phyloP scores from a whole-genome alignment of 129 eudicot species.

The sunflower (Helianthus annuus) region HanXRQr2.0-SUNRISE NC_035449.2:32251465-32251964 shows the following conservation, averaged over 20 bases:
- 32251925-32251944: slow-evolving; percentile 53
- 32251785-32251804: slow-evolving; percentile 40
- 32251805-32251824: slow-evolving; percentile 34
- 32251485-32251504: too few species aligned
- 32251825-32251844: slow-evolving; percentile 48
- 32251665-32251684: slow-evolving; percentile 43
- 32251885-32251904: slow-evolving; percentile 75
- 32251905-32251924: slow-evolving; percentile 59
- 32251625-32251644: slow-evolving; percentile 33
- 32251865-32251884: slow-evolving; percentile 81
- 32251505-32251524: too few species aligned
- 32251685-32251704: slow-evolving; percentile 41
- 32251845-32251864: slow-evolving; percentile 62
- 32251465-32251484: too few species aligned
- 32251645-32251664: slow-evolving; percentile 37
- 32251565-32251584: too few species aligned
- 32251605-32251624: slow-evolving; percentile 34
- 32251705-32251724: slow-evolving; percentile 50
- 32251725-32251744: slow-evolving; percentile 55
- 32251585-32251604: too few species aligned
- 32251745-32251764: slow-evolving; percentile 50
- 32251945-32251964: slow-evolving; percentile 67
- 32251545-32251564: too few species aligned
- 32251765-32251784: slow-evolving; percentile 55
- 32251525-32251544: too few species aligned